Percentiles rank a stretch among this genome's conserved stretches.
Evolutionary conservation across 2,329 filamentous ascomycete species (phyloP).

Genomic region (Fusarium pininemorale): DNA sequence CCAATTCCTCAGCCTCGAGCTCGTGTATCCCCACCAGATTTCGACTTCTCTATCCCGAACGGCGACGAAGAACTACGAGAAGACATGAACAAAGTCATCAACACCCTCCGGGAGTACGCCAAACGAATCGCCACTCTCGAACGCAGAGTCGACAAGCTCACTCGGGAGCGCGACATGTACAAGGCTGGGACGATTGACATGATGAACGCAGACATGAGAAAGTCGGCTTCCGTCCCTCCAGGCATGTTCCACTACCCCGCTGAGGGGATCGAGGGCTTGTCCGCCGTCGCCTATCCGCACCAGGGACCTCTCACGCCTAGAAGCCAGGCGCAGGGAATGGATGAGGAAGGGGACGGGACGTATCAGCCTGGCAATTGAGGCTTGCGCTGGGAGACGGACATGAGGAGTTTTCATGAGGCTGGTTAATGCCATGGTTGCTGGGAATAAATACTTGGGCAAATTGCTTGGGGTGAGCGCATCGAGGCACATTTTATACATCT

Average conservation of each 20-base stretch:
- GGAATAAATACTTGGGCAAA: background rate
- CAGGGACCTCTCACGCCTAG: constrained; percentile 1
- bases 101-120: background rate
- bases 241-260: background rate
- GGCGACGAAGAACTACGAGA: background rate
- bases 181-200: background rate
- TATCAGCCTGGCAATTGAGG: background rate
- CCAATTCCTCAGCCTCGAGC: background rate
- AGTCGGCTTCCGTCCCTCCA: background rate
- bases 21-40: background rate
- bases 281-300: background rate
- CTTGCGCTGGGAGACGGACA: background rate
- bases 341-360: background rate
- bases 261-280: background rate
- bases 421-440: background rate
- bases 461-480: background rate
- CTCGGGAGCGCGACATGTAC: background rate
- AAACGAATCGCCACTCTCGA: background rate
- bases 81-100: background rate
- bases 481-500: background rate
- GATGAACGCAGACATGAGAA: background rate
- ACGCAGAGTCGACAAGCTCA: background rate
- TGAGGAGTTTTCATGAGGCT: background rate
- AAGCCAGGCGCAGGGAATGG: background rate
- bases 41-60: background rate